phyloP scores from a whole-genome alignment of 2,329 filamentous ascomycete species.

The Paecilomyces formosus region DNA sequence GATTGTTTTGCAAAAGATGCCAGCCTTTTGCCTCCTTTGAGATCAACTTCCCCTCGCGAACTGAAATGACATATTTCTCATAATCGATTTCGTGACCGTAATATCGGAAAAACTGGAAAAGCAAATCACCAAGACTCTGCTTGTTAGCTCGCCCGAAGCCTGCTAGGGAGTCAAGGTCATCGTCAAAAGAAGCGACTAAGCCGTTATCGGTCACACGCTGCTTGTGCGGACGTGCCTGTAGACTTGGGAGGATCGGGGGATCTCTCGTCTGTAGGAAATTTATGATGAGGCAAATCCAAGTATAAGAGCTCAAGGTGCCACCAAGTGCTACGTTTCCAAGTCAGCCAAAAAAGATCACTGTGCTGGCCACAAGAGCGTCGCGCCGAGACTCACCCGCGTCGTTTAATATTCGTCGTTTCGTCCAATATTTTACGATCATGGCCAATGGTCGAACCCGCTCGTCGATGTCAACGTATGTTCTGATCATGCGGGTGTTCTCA shows the following conservation, averaged over 20 bases:
- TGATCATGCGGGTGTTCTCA: slow-evolving; percentile 96
- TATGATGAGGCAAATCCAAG: slow-evolving; percentile 98
- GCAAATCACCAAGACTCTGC: slow-evolving; percentile 72
- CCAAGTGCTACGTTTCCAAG: slow-evolving; percentile 60
- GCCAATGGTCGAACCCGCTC: slow-evolving; percentile 82
- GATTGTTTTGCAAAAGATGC: slow-evolving; percentile 71
- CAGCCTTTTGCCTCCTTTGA: slow-evolving; percentile 83
- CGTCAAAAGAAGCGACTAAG: slow-evolving; percentile 69
- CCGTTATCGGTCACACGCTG: slow-evolving; percentile 57
- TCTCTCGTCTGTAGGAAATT: slow-evolving; percentile 86
- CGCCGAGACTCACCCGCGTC: slow-evolving; percentile 68
- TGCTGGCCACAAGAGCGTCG: background rate
- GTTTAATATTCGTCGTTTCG: slow-evolving; percentile 82
- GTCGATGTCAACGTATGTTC: slow-evolving; percentile 91
- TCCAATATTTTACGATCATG: slow-evolving; percentile 98
- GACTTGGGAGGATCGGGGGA: slow-evolving; percentile 73
- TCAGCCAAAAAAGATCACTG: slow-evolving; percentile 9
- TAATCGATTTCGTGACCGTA: slow-evolving; percentile 94
- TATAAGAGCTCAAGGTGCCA: slow-evolving; percentile 93
- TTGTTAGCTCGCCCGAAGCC: slow-evolving; percentile 74
- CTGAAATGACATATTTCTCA: slow-evolving; percentile 73
- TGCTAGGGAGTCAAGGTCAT: slow-evolving; percentile 67
- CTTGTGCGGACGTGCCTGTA: slow-evolving; percentile 67
- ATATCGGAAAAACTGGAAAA: slow-evolving; percentile 92
- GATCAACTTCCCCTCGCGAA: slow-evolving; percentile 70